Evolutionary conservation across 805 yeast genomes (phyloP).

Genomic region (Metschnikowia colocasiae): DNA sequence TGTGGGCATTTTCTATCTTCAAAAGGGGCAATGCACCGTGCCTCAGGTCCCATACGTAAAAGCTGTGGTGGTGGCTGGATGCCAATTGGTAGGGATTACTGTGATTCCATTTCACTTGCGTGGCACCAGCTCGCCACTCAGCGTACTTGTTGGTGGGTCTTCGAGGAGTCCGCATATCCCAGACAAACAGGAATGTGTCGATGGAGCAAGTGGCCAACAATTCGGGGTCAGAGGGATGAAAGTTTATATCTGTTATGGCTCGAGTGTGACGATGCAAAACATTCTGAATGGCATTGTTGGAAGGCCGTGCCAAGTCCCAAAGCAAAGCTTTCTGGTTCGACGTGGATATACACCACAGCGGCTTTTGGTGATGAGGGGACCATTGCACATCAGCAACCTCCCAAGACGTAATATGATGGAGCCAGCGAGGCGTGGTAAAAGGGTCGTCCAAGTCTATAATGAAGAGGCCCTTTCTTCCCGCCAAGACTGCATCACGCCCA

Average conservation of each 20-base stretch:
- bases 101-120: constrained; percentile 93
- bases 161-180: constrained; percentile 86
- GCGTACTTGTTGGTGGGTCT: constrained; percentile 75
- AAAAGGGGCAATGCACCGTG: constrained; percentile 74
- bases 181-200: constrained; percentile 78
- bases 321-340: constrained; percentile 93
- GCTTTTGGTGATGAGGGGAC: constrained; percentile 86
- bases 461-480: constrained; percentile 76
- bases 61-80: constrained; percentile 76
- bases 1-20: constrained; percentile 63
- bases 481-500: constrained; percentile 90
- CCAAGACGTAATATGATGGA: constrained; percentile 91
- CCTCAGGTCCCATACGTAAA: constrained; percentile 85
- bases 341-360: constrained; percentile 89
- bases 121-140: constrained; percentile 94
- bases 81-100: constrained; percentile 74
- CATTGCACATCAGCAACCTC: constrained; percentile 99
- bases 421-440: constrained; percentile 89
- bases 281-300: constrained; percentile 71
- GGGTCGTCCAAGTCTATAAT: constrained; percentile 95
- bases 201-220: constrained; percentile 88
- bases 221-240: constrained; percentile 85
- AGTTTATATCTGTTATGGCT: constrained; percentile 94
- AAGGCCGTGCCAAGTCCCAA: constrained; percentile 82
- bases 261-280: constrained; percentile 86